phyloP scores from a whole-genome alignment of 208 protist genomes.

The Wallacemonas sp. region DNA sequence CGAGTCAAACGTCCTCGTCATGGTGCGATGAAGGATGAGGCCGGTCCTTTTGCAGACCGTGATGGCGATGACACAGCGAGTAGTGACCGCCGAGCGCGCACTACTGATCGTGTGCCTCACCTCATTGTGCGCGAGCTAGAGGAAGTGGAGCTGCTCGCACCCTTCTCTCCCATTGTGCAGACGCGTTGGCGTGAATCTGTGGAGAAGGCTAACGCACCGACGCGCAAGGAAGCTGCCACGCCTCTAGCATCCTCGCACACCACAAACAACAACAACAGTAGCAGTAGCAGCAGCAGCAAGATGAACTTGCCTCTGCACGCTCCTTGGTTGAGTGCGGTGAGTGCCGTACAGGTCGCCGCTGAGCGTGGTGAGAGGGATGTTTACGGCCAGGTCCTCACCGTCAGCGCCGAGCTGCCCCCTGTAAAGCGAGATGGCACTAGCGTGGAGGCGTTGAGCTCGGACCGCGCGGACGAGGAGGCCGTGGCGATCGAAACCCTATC shows the following conservation, averaged over 20 bases:
- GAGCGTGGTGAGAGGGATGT: not conserved
- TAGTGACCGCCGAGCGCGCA: no score
- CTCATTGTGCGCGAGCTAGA: constrained; percentile 3
- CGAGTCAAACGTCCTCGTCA: no score
- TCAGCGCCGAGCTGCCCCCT: no score
- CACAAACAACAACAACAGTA: no score
- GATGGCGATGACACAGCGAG: not conserved
- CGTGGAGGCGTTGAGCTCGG: no score
- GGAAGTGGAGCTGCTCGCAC: constrained; percentile 12
- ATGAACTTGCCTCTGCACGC: not conserved
- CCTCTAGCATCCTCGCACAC: no score
- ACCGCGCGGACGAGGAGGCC: not conserved
- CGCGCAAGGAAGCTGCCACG: no score
- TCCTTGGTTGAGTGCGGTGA: not conserved
- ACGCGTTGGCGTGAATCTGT: constrained; percentile 1
- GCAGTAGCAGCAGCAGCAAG: not conserved
- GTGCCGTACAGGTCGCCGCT: not conserved
- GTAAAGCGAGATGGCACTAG: no score
- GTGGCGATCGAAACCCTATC: not conserved
- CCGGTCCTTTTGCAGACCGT: not conserved
- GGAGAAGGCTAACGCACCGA: no score
- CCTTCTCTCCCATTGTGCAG: not conserved
- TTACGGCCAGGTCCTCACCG: not conserved
- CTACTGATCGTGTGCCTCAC: no score
- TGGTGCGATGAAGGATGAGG: no score